Percentiles rank a stretch among this genome's conserved stretches.
These are phyloP conservation scores for Cladosporium phlei DNA, from an alignment of 2,329 filamentous ascomycete genomes.

Conservation along the genomic window DNA sequence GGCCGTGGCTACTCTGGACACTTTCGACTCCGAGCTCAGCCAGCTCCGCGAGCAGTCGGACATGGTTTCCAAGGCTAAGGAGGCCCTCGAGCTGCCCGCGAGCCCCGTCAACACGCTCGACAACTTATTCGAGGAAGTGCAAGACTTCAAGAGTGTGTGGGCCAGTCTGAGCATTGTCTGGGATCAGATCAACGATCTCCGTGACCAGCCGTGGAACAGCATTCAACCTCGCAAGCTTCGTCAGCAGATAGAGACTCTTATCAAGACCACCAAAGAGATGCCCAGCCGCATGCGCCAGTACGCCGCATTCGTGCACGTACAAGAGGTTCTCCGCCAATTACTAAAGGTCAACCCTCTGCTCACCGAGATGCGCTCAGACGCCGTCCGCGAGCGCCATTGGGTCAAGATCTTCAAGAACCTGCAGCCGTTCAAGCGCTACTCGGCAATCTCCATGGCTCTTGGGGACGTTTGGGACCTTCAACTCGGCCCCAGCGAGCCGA, in stretches of 20 bases:
- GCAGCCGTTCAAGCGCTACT: conserved; percentile 89
- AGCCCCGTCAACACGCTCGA: conserved; percentile 74
- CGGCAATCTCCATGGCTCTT: conserved; percentile 88
- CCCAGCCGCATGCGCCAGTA: conserved; percentile 98
- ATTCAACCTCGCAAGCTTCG: conserved; percentile 92
- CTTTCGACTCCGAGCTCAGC: conserved; percentile 80
- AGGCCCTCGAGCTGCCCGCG: conserved; percentile 84
- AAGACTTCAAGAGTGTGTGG: conserved; percentile 99
- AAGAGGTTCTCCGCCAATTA: conserved; percentile 79
- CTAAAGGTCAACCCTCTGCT: conserved; percentile 88
- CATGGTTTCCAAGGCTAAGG: conserved; percentile 94
- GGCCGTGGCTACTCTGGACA: conserved; percentile 73
- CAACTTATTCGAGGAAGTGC: conserved; percentile 89
- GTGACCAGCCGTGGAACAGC: conserved; percentile 89
- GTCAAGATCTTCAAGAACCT: conserved; percentile 95
- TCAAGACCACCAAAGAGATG: conserved; percentile 99
- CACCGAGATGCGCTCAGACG: conserved; percentile 89
- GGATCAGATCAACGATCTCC: conserved; percentile 89
- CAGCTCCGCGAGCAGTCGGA: conserved; percentile 81
- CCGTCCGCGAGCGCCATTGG: conserved; percentile 95
- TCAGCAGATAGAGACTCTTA: conserved; percentile 79
- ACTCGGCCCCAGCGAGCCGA: conserved; percentile 75
- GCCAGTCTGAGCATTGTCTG: conserved; percentile 91
- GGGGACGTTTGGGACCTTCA: conserved; percentile 98
- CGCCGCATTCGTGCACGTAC: conserved; percentile 98